These are phyloP conservation scores for Eutrema yunnanense DNA, from an alignment of 345 rosid species.

Conservation along the genomic window DNA sequence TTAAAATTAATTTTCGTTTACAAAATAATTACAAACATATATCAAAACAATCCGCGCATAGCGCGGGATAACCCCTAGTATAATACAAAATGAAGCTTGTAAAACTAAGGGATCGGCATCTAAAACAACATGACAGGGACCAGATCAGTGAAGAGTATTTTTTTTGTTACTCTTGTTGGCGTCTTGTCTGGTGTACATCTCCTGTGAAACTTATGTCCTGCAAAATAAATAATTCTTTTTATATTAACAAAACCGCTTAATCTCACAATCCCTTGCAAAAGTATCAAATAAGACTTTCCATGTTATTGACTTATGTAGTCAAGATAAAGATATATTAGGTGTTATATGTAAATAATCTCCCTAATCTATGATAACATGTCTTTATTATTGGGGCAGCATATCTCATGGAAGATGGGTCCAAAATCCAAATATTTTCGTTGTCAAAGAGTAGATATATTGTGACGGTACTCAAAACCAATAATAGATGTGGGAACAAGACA, in stretches of 20 bases:
- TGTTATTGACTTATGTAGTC: neutral
- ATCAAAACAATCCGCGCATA: too few relatives aligned
- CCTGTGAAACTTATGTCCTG: slow-evolving; percentile 47
- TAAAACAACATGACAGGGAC: slow-evolving; percentile 8
- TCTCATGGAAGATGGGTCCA: neutral
- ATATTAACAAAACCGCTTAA: neutral
- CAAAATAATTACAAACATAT: too few relatives aligned
- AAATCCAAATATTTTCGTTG: slow-evolving; percentile 13
- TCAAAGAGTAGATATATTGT: neutral
- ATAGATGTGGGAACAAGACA: slow-evolving; percentile 3
- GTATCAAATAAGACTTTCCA: neutral
- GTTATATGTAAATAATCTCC: neutral
- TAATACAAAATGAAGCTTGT: slow-evolving; percentile 9
- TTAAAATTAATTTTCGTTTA: too few relatives aligned
- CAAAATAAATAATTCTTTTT: neutral
- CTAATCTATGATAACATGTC: neutral
- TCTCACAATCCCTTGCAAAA: neutral
- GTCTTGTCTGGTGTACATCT: slow-evolving; percentile 52
- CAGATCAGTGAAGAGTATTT: neutral
- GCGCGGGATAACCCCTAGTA: too few relatives aligned
- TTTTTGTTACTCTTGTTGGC: slow-evolving; percentile 50
- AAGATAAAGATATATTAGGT: neutral
- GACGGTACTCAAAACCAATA: slow-evolving; percentile 5
- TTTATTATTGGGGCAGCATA: neutral
- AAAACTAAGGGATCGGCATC: slow-evolving; percentile 13